phyloP scores from a whole-genome alignment of 2,329 filamentous ascomycete genomes.

The Fusarium dlaminii region DNA sequence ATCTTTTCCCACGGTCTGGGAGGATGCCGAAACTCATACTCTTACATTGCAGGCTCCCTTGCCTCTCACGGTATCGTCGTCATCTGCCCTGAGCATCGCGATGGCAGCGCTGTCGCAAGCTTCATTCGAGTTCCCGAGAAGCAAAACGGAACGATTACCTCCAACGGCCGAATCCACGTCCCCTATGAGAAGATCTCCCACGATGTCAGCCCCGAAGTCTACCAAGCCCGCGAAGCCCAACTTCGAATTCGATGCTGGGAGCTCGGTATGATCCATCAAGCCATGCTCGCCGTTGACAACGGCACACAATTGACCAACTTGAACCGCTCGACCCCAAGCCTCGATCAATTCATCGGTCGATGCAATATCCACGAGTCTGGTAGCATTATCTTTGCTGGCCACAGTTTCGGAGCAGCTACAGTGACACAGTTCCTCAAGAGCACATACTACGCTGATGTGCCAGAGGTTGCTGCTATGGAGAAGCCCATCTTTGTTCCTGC shows the following conservation, averaged over 20 bases:
- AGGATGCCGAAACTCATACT: constrained; percentile 84
- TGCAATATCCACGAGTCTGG: constrained; percentile 78
- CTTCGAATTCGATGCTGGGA: constrained; percentile 83
- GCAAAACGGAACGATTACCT: constrained; percentile 46
- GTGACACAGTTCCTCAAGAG: constrained; percentile 81
- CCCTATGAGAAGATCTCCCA: constrained; percentile 68
- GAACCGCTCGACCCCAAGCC: constrained; percentile 58
- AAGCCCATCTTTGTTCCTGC: constrained; percentile 70
- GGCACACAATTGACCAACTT: constrained; percentile 62
- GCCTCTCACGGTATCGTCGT: constrained; percentile 85
- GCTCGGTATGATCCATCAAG: constrained; percentile 74
- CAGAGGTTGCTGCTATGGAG: constrained; percentile 58
- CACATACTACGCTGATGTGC: constrained; percentile 70
- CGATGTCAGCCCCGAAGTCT: constrained; percentile 70
- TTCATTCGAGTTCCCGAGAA: constrained; percentile 71
- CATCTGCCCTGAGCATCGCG: constrained; percentile 82
- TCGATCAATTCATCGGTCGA: constrained; percentile 67
- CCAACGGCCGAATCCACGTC: constrained; percentile 46
- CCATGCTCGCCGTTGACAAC: constrained; percentile 71
- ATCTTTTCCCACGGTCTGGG: constrained; percentile 89
- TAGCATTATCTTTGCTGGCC: constrained; percentile 78
- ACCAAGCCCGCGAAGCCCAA: constrained; percentile 74
- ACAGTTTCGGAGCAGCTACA: constrained; percentile 83
- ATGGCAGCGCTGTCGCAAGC: constrained; percentile 80
- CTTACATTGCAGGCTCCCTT: constrained; percentile 80